Conservation (phyloP, 345 rosid genomes). For the Combretum micranthum region DNA sequence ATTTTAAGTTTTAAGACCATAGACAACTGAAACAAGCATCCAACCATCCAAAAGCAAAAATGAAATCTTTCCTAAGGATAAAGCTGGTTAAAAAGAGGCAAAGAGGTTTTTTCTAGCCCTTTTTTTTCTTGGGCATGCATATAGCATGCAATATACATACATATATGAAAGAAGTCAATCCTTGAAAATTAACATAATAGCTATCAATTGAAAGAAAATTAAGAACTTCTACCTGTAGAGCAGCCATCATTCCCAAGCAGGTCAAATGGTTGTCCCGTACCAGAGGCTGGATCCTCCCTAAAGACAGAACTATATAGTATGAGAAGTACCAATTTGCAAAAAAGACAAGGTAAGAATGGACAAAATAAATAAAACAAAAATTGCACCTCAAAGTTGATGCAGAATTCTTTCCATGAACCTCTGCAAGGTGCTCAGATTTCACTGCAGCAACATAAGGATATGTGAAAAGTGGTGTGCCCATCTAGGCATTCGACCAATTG, state of each 20-base stretch:
- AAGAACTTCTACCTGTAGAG: slow-evolving; percentile 47
- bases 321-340: slow-evolving; percentile 21
- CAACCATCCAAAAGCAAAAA: too few relatives aligned
- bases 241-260: slow-evolving; percentile 56
- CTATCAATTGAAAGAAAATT: not conserved
- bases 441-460: slow-evolving; percentile 39
- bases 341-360: slow-evolving; percentile 1
- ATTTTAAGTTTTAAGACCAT: too few relatives aligned
- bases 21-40: too few relatives aligned
- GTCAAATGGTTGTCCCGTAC: slow-evolving; percentile 61
- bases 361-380: slow-evolving; percentile 1
- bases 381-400: slow-evolving; percentile 37
- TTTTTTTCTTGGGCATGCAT: too few relatives aligned
- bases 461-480: slow-evolving; percentile 6
- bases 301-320: slow-evolving; percentile 16
- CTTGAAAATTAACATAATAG: not conserved
- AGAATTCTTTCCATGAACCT: slow-evolving; percentile 69
- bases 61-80: too few relatives aligned
- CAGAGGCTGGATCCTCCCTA: slow-evolving; percentile 57
- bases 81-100: too few relatives aligned
- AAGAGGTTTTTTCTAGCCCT: too few relatives aligned
- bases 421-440: slow-evolving; percentile 80
- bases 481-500: too few relatives aligned
- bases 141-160: too few relatives aligned
- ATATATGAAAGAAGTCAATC: too few relatives aligned